Evolutionary conservation across 495 filamentous ascomycete species (phyloP), one percentile per base, ranked within the genome.

Genomic region (Penicillium turbatum): DNA sequence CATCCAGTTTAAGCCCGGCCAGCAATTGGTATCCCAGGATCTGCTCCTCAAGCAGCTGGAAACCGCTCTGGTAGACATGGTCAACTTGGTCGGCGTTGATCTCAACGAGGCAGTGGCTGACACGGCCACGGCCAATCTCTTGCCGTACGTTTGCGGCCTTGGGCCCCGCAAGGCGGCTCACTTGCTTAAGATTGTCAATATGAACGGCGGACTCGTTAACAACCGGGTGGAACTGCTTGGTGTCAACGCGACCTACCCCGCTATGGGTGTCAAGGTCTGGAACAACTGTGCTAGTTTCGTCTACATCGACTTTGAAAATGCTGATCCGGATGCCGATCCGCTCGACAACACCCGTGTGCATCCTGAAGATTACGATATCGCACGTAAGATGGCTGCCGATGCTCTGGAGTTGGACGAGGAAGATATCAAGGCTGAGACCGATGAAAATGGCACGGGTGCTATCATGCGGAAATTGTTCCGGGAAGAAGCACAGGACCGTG

Each of bases 381-480:
- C 89, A 16, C 86, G 92, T 47, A 98, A 98, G 69, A 97, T 97
- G 86, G 95, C 93, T 19, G 93, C 95, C 12, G 93, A 98, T 77
- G 95, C 93, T 37, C 74, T 97, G 39, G 92, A 96, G 65, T 72
- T 97, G 58, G 95, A 98, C 61, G 93, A 98, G 68, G 93, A 98
- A 71, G 93, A 98, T 65, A 88, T 97, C 68, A 92, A 96, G 69
- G 90, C 88, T 0, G 92, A 97, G 70, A 85, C 84, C 6, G 87
- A 93, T 57, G 89, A 95, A 62, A 87, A 89, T 48, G 93, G 93
- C 1, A 76, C 85, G 0, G 89, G 88, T 31, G 93, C 92, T 7
- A 88, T 97, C 54, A 89, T 98, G 50, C 86, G 92, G 51, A 92
- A 90, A 68, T 80, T 98, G 6, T 86, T 97, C 69, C 88, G 86